These are phyloP conservation scores for Nigrograna mackinnonii DNA, from an alignment of 2,329 filamentous ascomycete species.

Conservation along the genomic window DNA sequence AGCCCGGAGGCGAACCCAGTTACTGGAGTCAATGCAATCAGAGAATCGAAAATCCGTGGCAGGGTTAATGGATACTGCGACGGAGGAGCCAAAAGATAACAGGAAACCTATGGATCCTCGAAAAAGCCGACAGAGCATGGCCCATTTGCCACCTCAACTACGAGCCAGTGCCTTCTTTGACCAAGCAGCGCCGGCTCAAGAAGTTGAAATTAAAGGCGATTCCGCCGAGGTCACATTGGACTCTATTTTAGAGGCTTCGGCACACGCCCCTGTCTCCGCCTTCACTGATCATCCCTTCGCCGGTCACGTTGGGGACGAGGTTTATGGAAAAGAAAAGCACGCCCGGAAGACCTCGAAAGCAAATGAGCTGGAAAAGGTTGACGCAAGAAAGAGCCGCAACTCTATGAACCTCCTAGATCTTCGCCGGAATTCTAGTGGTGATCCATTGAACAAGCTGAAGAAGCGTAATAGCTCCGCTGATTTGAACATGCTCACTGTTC, in stretches of 20 bases:
- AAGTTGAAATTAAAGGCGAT: conserved; percentile 66
- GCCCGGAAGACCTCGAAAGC: conserved; percentile 45
- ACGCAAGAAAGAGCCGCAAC: conserved; percentile 38
- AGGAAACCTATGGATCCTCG: conserved; percentile 33
- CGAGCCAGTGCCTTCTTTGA: conserved; percentile 94
- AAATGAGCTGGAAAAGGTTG: conserved; percentile 22
- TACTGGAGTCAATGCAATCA: conserved; percentile 66
- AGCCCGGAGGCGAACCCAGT: conserved; percentile 73
- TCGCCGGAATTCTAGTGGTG: conserved; percentile 39
- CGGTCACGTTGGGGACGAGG: conserved; percentile 73
- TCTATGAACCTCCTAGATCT: conserved; percentile 42
- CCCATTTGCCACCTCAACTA: conserved; percentile 76
- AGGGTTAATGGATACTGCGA: conserved; percentile 42
- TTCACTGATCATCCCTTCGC: conserved; percentile 89
- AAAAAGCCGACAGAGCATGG: conserved; percentile 46
- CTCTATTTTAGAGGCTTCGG: conserved; percentile 87
- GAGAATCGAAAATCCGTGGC: conserved; percentile 57
- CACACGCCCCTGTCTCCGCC: conserved; percentile 82
- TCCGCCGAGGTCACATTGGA: conserved; percentile 90
- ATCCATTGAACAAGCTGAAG: conserved; percentile 43
- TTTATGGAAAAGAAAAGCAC: conserved; percentile 62
- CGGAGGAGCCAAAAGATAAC: conserved; percentile 18
- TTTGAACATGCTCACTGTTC: conserved; percentile 36
- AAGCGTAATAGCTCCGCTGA: conserved; percentile 45
- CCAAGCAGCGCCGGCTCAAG: conserved; percentile 58